Conservation (phyloP, 1,284 basidiomycete genomes). For the Leccinum subrobustum region DNA sequence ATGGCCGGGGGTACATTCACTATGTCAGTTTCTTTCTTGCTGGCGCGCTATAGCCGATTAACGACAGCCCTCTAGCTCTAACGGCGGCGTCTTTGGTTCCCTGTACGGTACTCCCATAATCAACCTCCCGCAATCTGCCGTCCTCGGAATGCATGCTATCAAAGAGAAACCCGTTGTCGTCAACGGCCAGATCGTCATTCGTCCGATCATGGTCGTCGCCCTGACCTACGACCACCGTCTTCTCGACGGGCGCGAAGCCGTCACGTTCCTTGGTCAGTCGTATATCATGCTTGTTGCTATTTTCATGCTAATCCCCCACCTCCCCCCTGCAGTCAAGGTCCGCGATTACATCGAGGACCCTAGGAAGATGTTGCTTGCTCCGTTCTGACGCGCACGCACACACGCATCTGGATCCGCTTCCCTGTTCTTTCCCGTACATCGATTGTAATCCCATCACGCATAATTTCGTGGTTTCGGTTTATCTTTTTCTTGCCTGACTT, state of each 20-base stretch:
- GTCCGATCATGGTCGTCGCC: slow-evolving; percentile 95
- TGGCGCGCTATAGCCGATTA: background rate
- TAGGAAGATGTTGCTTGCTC: slow-evolving; percentile 53
- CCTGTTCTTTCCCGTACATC: slow-evolving; percentile 1
- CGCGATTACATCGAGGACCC: slow-evolving; percentile 59
- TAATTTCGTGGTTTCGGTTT: slow-evolving; percentile 14
- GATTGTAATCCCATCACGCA: slow-evolving; percentile 10
- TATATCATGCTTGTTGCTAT: slow-evolving; percentile 1
- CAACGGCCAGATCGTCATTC: slow-evolving; percentile 91
- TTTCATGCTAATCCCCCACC: slow-evolving; percentile 11
- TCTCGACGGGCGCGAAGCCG: slow-evolving; percentile 94
- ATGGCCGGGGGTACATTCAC: slow-evolving; percentile 98
- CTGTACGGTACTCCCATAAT: slow-evolving; percentile 97
- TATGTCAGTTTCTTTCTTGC: slow-evolving; percentile 58
- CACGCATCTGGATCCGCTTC: background rate
- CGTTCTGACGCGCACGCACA: slow-evolving; percentile 13
- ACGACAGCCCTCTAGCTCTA: slow-evolving; percentile 62
- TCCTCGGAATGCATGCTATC: slow-evolving; percentile 96
- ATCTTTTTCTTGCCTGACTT: background rate
- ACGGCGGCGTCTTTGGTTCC: slow-evolving; percentile 98
- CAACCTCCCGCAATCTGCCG: slow-evolving; percentile 94
- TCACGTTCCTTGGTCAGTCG: slow-evolving; percentile 91
- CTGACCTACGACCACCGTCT: slow-evolving; percentile 96
- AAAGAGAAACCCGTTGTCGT: slow-evolving; percentile 94
- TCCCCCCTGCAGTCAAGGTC: slow-evolving; percentile 55